phyloP scores from a whole-genome alignment of 139 green algal species.

The Chlorella sp. region DNA sequence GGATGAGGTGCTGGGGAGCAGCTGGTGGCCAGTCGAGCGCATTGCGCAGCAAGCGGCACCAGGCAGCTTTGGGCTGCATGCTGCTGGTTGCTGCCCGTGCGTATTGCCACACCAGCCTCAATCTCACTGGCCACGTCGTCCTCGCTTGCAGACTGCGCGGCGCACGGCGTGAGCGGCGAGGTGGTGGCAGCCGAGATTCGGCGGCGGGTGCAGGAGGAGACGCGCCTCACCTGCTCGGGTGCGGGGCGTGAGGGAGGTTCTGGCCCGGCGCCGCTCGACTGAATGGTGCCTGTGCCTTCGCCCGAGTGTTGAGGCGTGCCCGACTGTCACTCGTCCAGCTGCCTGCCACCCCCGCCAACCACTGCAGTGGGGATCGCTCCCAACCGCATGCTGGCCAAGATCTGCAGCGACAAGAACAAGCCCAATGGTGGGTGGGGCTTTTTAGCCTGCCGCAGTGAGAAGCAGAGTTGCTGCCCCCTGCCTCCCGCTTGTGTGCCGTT shows the following conservation, averaged over 20 bases:
- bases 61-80: no score
- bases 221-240: slow-evolving; percentile 74
- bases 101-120: no score
- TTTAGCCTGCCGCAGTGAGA: background rate
- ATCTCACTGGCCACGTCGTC: no score
- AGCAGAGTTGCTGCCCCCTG: background rate
- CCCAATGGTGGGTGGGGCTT: slow-evolving; percentile 72
- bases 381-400: slow-evolving; percentile 89
- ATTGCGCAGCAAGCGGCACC: no score
- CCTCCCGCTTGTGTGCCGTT: background rate
- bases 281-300: no score
- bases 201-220: slow-evolving; percentile 52
- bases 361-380: slow-evolving; percentile 67
- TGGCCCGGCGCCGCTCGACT: no score
- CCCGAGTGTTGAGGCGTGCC: no score
- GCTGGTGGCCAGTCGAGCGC: no score
- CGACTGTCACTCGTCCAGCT: background rate
- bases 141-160: slow-evolving; percentile 44
- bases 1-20: no score
- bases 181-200: slow-evolving; percentile 69
- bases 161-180: slow-evolving; percentile 49
- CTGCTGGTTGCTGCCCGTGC: no score
- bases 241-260: background rate
- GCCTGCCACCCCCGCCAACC: background rate
- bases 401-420: slow-evolving; percentile 88